These are phyloP conservation scores for Strobilomyces echinocephalus DNA, from an alignment of 768 basidiomycete genomes.

Conservation along the genomic window DNA sequence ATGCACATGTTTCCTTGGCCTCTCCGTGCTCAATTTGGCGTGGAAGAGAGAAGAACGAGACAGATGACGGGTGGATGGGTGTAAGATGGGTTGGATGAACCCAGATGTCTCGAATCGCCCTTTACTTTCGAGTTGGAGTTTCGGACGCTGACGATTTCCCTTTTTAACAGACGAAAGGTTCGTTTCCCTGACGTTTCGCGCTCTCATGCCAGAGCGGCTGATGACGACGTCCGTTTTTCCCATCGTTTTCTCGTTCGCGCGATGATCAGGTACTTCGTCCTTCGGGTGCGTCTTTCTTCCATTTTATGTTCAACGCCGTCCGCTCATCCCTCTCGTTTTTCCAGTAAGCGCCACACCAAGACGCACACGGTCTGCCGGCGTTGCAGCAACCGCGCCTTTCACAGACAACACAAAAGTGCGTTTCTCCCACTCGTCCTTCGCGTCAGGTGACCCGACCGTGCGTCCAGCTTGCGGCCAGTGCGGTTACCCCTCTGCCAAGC, in stretches of 20 bases:
- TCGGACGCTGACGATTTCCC: slow-evolving; percentile 20
- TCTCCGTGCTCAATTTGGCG: background rate
- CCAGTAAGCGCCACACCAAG: slow-evolving; percentile 96
- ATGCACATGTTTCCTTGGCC: slow-evolving; percentile 1
- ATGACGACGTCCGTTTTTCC: background rate
- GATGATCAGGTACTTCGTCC: slow-evolving; percentile 84
- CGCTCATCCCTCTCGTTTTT: background rate
- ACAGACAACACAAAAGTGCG: slow-evolving; percentile 97
- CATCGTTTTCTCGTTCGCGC: background rate
- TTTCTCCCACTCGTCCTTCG: background rate
- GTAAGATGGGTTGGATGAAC: slow-evolving; percentile 31
- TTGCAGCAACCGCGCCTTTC: slow-evolving; percentile 93
- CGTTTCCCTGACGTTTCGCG: slow-evolving; percentile 19
- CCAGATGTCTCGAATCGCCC: background rate
- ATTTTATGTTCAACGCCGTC: background rate
- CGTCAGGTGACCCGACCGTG: background rate
- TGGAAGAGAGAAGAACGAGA: slow-evolving; percentile 19
- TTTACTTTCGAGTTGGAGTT: background rate
- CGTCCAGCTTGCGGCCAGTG: slow-evolving; percentile 86
- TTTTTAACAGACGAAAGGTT: slow-evolving; percentile 76
- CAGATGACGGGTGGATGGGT: slow-evolving; percentile 19
- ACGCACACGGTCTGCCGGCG: slow-evolving; percentile 96
- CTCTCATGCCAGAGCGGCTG: slow-evolving; percentile 9
- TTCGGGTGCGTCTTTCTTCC: slow-evolving; percentile 65
- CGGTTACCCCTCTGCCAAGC: slow-evolving; percentile 93